Evolutionary conservation across 2,329 filamentous ascomycete genomes (phyloP).

Genomic region (Chrysosporium queenslandicum): DNA sequence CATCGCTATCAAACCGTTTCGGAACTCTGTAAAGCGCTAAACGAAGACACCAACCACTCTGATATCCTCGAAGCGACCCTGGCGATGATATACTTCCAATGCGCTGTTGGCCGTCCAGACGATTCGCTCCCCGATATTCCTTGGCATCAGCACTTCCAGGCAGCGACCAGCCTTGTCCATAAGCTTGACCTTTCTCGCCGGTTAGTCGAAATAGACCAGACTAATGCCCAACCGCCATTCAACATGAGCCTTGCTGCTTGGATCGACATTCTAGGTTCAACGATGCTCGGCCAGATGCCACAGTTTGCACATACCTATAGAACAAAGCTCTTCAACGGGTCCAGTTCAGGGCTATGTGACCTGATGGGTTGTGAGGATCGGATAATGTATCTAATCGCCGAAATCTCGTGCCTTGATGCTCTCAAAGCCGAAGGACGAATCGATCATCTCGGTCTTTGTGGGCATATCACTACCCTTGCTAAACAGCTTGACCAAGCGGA

Average conservation of each 20-base stretch:
- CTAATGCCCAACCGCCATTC: constrained; percentile 63
- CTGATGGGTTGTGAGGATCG: constrained; percentile 96
- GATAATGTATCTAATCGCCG: constrained; percentile 96
- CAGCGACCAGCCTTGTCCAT: constrained; percentile 71
- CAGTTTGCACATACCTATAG: constrained; percentile 91
- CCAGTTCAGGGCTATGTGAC: constrained; percentile 67
- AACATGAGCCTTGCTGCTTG: constrained; percentile 83
- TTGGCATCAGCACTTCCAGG: constrained; percentile 96
- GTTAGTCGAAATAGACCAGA: constrained; percentile 52
- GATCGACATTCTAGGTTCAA: constrained; percentile 94
- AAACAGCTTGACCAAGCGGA: constrained; percentile 79
- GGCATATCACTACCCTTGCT: constrained; percentile 79
- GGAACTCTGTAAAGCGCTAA: constrained; percentile 69
- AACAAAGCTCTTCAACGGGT: constrained; percentile 66
- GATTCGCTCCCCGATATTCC: constrained; percentile 82
- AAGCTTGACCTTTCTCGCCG: constrained; percentile 68
- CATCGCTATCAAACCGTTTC: constrained; percentile 78
- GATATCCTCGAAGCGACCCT: constrained; percentile 82
- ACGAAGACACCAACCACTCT: constrained; percentile 67
- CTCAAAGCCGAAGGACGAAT: constrained; percentile 69
- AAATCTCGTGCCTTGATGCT: constrained; percentile 90
- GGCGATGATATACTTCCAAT: constrained; percentile 93
- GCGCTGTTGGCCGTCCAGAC: constrained; percentile 74
- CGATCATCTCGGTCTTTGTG: constrained; percentile 75
- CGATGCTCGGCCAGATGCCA: constrained; percentile 78